phyloP scores from a whole-genome alignment of 805 yeast genomes.

The Kazachstania bromeliacearum region DNA sequence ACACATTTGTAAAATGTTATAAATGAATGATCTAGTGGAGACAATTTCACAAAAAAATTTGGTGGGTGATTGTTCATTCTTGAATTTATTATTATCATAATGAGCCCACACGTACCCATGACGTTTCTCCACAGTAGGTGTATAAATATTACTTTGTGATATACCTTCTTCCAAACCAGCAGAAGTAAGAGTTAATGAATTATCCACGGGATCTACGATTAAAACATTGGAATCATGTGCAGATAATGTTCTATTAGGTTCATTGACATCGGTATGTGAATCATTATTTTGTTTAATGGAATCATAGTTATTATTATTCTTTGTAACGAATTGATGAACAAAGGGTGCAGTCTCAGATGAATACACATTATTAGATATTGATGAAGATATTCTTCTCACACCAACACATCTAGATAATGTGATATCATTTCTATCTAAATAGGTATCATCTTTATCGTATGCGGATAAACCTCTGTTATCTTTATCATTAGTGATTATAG shows the following conservation, averaged over 20 bases:
- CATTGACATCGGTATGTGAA: background rate
- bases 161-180: conserved; percentile 6
- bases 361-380: conserved; percentile 27
- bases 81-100: conserved; percentile 1
- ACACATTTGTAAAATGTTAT: conserved; percentile 4
- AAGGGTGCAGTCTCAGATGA: no score
- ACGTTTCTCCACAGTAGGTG: conserved; percentile 5
- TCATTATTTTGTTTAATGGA: background rate
- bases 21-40: background rate
- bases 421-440: conserved; percentile 21
- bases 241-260: background rate
- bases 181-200: conserved; percentile 16
- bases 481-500: background rate
- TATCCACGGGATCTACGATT: conserved; percentile 16
- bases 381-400: conserved; percentile 29
- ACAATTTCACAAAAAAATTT: background rate
- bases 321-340: no score
- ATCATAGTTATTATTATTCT: conserved; percentile 2
- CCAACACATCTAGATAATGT: conserved; percentile 32
- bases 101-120: conserved; percentile 10
- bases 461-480: background rate
- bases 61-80: no score
- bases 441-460: background rate
- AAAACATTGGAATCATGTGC: conserved; percentile 4
- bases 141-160: background rate